Evolutionary conservation across 1,284 basidiomycete species (phyloP).

Genomic region (Abortiporus biennis): DNA sequence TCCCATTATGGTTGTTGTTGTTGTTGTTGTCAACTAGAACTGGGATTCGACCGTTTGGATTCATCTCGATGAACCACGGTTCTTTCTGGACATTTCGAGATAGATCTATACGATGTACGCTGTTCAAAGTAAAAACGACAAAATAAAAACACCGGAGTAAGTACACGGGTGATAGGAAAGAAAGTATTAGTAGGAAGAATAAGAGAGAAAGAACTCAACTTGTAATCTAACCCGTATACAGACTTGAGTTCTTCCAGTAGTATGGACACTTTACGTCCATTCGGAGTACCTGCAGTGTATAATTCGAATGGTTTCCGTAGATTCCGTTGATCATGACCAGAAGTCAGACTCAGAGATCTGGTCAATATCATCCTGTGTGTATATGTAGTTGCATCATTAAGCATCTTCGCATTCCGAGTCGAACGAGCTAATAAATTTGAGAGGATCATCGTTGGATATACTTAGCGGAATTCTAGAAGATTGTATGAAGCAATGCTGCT

Average conservation of each 20-base stretch:
- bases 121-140: constrained; percentile 14
- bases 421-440: no score
- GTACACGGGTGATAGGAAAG: neutral
- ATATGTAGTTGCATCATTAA: no score
- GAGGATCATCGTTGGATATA: no score
- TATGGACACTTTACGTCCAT: constrained; percentile 46
- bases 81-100: constrained; percentile 40
- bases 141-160: neutral
- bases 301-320: constrained; percentile 41
- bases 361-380: no score
- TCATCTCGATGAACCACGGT: constrained; percentile 45
- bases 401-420: neutral
- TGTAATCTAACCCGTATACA: constrained; percentile 19
- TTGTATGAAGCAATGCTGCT: no score
- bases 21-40: constrained; percentile 35
- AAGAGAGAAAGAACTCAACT: constrained; percentile 20
- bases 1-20: neutral
- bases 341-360: no score
- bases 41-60: constrained; percentile 57
- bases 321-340: neutral
- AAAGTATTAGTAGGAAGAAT: neutral
- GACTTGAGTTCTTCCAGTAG: constrained; percentile 22
- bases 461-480: no score
- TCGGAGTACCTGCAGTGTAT: constrained; percentile 63
- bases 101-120: constrained; percentile 29